These are phyloP conservation scores for Lepraria neglecta DNA, from an alignment of 495 filamentous ascomycete genomes.

Conservation along the genomic window DNA sequence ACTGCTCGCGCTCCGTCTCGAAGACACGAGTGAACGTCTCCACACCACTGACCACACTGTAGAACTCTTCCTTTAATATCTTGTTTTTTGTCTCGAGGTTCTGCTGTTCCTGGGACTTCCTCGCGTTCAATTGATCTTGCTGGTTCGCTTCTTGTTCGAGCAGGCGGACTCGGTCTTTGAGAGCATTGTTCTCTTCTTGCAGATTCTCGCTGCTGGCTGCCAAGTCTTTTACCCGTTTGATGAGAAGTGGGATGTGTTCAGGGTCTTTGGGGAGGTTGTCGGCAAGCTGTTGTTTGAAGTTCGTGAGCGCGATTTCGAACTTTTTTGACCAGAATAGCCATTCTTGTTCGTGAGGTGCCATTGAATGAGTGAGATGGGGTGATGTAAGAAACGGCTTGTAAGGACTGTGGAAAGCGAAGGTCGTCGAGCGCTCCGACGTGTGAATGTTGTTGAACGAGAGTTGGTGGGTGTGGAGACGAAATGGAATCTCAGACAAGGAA, in stretches of 20 bases:
- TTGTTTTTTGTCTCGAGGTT: neutral
- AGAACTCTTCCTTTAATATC: conserved; percentile 11
- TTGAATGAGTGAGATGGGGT: neutral
- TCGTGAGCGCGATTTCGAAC: conserved; percentile 12
- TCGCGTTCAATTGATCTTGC: conserved; percentile 11
- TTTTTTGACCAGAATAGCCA: conserved; percentile 24
- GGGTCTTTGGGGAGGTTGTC: neutral
- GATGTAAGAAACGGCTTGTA: neutral
- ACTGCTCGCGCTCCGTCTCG: conserved; percentile 3
- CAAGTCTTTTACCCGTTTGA: conserved; percentile 18
- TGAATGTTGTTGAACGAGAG: neutral
- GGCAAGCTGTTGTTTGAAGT: conserved; percentile 3
- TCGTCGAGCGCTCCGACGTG: too few relatives aligned
- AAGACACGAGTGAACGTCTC: neutral
- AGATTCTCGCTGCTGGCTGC: conserved; percentile 5
- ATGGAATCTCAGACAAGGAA: too few relatives aligned
- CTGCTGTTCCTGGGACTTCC: conserved; percentile 14
- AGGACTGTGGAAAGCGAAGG: neutral
- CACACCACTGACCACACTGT: conserved; percentile 12
- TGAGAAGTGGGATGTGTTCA: conserved; percentile 2
- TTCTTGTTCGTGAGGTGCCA: conserved; percentile 20
- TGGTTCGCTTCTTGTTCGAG: conserved; percentile 16
- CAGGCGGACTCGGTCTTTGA: conserved; percentile 13
- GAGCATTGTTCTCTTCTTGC: conserved; percentile 21
- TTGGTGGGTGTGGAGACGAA: neutral